Evolutionary conservation across 2,329 filamentous ascomycete species (phyloP), one percentile per base, ranked within the genome.

Genomic region (Huntiella decipiens): DNA sequence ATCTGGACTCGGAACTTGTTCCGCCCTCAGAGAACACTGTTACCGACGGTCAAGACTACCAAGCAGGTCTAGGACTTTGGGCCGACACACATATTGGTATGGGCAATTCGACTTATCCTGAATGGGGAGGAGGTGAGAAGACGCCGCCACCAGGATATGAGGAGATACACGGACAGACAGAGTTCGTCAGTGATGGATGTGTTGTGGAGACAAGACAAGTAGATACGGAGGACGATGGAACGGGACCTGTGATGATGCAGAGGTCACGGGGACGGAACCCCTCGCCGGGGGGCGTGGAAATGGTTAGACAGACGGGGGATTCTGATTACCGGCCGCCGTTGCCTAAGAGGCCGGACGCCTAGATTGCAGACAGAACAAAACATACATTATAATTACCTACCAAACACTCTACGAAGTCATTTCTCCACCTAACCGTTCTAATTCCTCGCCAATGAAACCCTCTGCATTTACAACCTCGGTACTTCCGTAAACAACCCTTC

Each of bases 401-500:
- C 22, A 28, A 28, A 28, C 22, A 28, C 6, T 10, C 22, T 28
- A 28, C 22, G 22, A 28, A 28, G 22, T 10, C 22, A 28, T 65
- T 58, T 82, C 77, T 47, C 63, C 63, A 6, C 77, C 77, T 49
- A 82, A 57, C 53, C 67, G 70, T 57, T 77, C 72, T 53, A 82
- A 57, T 60, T 81, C 77, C 46, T 74, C 67, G 51, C 62, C 64
- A 48, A 81, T 72, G 54, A 85, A 78, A 55, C 80, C 74, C 37
- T 68, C 66, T 1, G 79, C 78, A 55, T 77, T 82, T 50, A 82
- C 65, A 58, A 85, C 66, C 59, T 84, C 88, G 11, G 91, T 98
- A 57, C 86, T 93, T 13, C 91, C 91, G 61, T 98, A 98, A 1
- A 96, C 82, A 7, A 98, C 82, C 52, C 86, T 72, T 62, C 83